These are phyloP conservation scores for Bonia amplexicaulis DNA, from an alignment of 176 grass and related monocot genomes.

Conservation along the genomic window DNA sequence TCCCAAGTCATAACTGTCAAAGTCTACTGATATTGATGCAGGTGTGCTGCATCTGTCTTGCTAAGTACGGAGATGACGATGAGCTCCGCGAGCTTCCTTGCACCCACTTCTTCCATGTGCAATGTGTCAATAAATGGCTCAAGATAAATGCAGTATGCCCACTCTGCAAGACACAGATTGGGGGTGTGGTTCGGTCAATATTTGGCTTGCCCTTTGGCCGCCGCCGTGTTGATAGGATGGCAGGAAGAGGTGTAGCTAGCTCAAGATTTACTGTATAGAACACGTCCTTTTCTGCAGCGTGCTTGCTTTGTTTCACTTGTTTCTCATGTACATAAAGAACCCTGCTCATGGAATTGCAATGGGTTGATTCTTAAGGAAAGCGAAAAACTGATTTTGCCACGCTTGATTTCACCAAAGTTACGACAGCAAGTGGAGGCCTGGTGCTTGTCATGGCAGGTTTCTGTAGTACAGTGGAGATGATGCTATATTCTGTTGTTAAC, in stretches of 20 bases:
- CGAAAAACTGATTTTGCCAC: background rate
- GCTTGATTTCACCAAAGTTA: background rate
- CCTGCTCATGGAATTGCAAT: constrained; percentile 7
- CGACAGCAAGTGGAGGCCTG: background rate
- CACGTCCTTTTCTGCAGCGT: background rate
- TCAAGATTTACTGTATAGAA: constrained; percentile 53
- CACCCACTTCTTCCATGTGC: constrained; percentile 79
- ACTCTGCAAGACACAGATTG: constrained; percentile 87
- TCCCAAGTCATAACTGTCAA: background rate
- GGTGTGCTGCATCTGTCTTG: constrained; percentile 93
- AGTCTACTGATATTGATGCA: constrained; percentile 31
- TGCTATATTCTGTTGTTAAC: constrained; percentile 23
- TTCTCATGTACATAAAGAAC: constrained; percentile 8
- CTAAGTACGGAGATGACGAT: constrained; percentile 80
- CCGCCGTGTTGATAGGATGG: constrained; percentile 50
- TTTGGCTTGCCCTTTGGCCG: constrained; percentile 59
- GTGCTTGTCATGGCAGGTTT: constrained; percentile 11
- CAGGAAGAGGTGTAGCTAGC: constrained; percentile 43
- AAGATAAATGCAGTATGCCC: constrained; percentile 97
- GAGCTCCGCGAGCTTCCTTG: constrained; percentile 87
- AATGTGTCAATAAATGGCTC: constrained; percentile 96
- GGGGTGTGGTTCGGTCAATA: constrained; percentile 34
- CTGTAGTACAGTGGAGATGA: background rate
- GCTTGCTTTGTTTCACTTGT: background rate
- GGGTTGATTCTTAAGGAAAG: constrained; percentile 2